A percentile compares a stretch with the other conserved stretches of the same genome.
phyloP scores from a whole-genome alignment of 805 yeast genomes.

The Ogataea haglerorum region DNA sequence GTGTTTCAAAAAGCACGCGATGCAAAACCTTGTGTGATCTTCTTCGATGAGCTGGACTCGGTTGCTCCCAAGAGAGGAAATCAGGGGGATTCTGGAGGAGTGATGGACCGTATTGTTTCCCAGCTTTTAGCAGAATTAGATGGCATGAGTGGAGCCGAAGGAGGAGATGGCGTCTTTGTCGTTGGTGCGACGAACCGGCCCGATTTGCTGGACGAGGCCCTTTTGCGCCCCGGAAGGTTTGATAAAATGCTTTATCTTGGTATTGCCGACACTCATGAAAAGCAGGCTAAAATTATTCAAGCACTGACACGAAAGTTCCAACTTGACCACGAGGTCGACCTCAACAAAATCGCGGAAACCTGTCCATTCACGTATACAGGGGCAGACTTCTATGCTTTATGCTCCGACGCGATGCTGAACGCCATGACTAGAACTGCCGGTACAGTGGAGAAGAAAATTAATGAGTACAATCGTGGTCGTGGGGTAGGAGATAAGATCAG shows the following conservation, averaged over 20 bases:
- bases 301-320: slow-evolving; percentile 86
- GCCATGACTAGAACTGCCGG: slow-evolving; percentile 92
- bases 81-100: slow-evolving; percentile 98
- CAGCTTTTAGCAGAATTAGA: slow-evolving; percentile 93
- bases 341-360: slow-evolving; percentile 53
- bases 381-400: slow-evolving; percentile 95
- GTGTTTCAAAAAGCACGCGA: slow-evolving; percentile 94
- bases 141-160: slow-evolving; percentile 85
- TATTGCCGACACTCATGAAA: slow-evolving; percentile 84
- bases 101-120: slow-evolving; percentile 97
- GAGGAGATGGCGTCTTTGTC: slow-evolving; percentile 88
- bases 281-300: slow-evolving; percentile 78
- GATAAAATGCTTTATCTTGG: slow-evolving; percentile 95
- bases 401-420: slow-evolving; percentile 93
- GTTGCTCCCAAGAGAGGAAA: slow-evolving; percentile 98
- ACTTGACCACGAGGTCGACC: slow-evolving; percentile 56
- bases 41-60: slow-evolving; percentile 95
- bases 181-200: slow-evolving; percentile 99
- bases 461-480: slow-evolving; percentile 41
- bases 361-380: slow-evolving; percentile 95
- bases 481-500: slow-evolving; percentile 45
- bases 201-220: slow-evolving; percentile 89
- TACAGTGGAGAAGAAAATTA: slow-evolving; percentile 65
- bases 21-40: slow-evolving; percentile 95
- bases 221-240: slow-evolving; percentile 90